Base-by-base conservation (phyloP, 2,329 filamentous ascomycete species). In the Alternaria sp. region DNA sequence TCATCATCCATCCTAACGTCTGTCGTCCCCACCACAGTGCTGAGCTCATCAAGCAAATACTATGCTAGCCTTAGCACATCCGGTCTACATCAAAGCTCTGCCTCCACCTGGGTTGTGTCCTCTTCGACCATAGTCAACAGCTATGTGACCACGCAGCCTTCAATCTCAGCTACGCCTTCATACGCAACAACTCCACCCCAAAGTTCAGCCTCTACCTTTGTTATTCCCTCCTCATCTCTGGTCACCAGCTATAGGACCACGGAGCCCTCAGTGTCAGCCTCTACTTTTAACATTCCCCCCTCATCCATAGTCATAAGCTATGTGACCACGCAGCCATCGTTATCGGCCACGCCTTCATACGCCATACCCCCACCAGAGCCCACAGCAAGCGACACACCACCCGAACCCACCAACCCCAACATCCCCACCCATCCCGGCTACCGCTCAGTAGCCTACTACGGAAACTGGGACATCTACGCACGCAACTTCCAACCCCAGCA, bases 401-500 rank as follows among this genome's bases (percentile, higher is more conserved):
- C 59, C 17, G 12, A 26, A 15, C 11, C 28, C 19, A 46, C 59
- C 9, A 17, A 43, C 1, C 45, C 61, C 6, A 40, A 59, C 21
- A 47, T 61, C 15, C 32, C 40, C 36, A 19, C n/a, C 13, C 67
- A 40, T 5, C 28, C 62, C 21, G 70, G 67, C 19, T 72, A 70
- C 44, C 62, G 63, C 25, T 55, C 64, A 19, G 45, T 93, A 21
- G 90, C 87, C 36, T 93, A 93, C 81, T 93, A 88, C 73, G 89
- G 91, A 64, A 92, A 92, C 80, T 92, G 90, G 87, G 92, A 92
- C 67, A 95, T 97, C 70, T 97, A 97, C 79, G 93, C 85, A 43
- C 89, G 94, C 59, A 91, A 95, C 73, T 91, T 96, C 77, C 87
- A 89, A n/a, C 93, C 94, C 0, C 91, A 96, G 75, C 89, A 97